phyloP scores from a whole-genome alignment of 2,329 filamentous ascomycete genomes.

The Colletotrichum liriopes region DNA sequence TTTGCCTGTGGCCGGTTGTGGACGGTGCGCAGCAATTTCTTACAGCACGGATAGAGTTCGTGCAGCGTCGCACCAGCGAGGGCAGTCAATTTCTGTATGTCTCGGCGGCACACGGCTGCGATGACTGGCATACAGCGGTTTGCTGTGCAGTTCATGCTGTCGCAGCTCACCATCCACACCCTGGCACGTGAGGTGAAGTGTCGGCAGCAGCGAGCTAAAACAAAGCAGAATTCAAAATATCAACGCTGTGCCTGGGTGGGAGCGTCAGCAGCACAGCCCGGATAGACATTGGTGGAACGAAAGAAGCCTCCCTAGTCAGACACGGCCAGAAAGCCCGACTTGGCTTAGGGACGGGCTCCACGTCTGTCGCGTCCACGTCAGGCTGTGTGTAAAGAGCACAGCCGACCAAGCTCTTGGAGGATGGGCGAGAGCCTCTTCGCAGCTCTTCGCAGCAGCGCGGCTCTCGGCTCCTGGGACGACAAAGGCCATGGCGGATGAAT shows the following conservation, averaged over 20 bases:
- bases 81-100: not conserved
- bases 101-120: not conserved
- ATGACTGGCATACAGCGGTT: not conserved
- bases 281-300: not conserved
- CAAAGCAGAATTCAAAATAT: not conserved
- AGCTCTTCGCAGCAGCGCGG: not conserved
- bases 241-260: not conserved
- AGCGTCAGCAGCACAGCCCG: conserved; percentile 12
- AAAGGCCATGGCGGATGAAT: not conserved
- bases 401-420: not conserved
- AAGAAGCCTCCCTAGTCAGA: not conserved
- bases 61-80: conserved; percentile 19
- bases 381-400: not conserved
- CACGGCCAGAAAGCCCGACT: not conserved
- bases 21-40: not conserved
- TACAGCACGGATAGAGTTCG: conserved; percentile 24
- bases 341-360: conserved; percentile 2
- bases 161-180: not conserved
- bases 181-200: not conserved
- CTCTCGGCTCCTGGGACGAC: not conserved
- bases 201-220: not conserved
- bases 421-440: not conserved
- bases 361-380: conserved; percentile 8
- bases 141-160: not conserved
- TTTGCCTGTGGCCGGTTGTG: not conserved